These are phyloP conservation scores for Cicer yamashitae DNA, from an alignment of 306 rosid genomes.

Conservation along the genomic window DNA sequence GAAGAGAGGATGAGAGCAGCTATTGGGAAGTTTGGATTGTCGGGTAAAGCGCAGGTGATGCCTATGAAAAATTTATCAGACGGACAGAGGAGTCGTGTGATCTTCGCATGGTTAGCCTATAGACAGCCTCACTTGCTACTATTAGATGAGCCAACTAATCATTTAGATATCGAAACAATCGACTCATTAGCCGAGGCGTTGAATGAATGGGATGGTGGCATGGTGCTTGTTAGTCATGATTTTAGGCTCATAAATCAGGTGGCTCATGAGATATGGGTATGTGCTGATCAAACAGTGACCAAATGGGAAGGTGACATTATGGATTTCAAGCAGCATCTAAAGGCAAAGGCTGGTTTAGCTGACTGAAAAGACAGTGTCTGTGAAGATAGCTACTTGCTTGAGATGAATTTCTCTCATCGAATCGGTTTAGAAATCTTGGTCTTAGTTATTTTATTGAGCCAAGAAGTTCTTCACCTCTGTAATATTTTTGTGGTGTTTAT, in stretches of 20 bases:
- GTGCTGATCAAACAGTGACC: conserved; percentile 86
- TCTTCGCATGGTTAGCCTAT: conserved; percentile 95
- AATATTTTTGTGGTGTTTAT: conserved; percentile 3
- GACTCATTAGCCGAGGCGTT: conserved; percentile 94
- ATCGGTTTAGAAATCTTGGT: conserved; percentile 43
- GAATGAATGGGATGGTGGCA: conserved; percentile 99
- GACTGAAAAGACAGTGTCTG: conserved; percentile 48
- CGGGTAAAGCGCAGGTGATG: conserved; percentile 99
- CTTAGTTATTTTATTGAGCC: conserved; percentile 45
- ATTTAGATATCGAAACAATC: conserved; percentile 95
- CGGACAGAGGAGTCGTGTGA: conserved; percentile 95
- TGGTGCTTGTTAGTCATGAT: conserved; percentile 98
- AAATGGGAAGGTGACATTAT: conserved; percentile 93
- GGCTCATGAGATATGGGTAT: conserved; percentile 96
- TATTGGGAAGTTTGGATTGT: conserved; percentile 86
- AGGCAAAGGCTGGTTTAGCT: conserved; percentile 76
- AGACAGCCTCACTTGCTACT: conserved; percentile 92
- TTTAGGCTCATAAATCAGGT: conserved; percentile 99
- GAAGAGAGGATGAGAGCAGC: conserved; percentile 97
- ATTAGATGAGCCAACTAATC: conserved; percentile 95
- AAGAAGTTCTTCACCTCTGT: conserved; percentile 30
- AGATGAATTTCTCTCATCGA: conserved; percentile 38
- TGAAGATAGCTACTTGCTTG: neutral
- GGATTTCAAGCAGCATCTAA: conserved; percentile 87
- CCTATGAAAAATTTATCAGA: conserved; percentile 95